A percentile compares a stretch with the other conserved stretches of the same genome.
Evolutionary conservation across 139 green algal species (phyloP).

Genomic region (Gonium pectorale): DNA sequence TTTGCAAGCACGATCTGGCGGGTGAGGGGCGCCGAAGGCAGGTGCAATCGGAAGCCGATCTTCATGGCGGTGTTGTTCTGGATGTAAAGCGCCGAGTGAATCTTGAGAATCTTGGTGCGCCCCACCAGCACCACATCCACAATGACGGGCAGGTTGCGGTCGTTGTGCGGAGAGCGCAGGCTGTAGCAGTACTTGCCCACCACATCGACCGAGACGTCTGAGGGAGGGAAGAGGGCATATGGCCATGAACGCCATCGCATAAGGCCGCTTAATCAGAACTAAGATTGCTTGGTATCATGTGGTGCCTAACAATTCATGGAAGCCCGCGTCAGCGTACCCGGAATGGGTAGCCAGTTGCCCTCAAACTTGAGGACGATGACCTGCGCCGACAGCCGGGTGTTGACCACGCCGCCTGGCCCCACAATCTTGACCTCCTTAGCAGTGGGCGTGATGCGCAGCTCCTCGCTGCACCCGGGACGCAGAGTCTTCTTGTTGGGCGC

Average conservation of each 20-base stretch:
- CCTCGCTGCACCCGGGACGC: constrained; percentile 50
- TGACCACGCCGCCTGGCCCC: constrained; percentile 57
- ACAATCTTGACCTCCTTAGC: constrained; percentile 50
- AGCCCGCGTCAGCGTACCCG: constrained; percentile 64
- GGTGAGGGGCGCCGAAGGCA: constrained; percentile 68
- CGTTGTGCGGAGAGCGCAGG: constrained; percentile 71
- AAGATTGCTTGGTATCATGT: no score
- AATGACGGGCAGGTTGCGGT: constrained; percentile 72
- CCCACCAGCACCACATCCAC: constrained; percentile 87
- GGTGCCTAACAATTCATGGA: no score
- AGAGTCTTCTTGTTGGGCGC: constrained; percentile 35
- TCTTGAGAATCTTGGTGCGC: constrained; percentile 82
- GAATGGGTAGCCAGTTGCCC: constrained; percentile 86
- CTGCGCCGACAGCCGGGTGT: constrained; percentile 53
- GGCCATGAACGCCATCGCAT: no score
- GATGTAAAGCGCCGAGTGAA: constrained; percentile 81
- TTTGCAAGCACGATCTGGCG: constrained; percentile 26
- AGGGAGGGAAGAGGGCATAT: no score
- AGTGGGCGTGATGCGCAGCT: constrained; percentile 51
- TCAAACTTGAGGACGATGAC: constrained; percentile 88
- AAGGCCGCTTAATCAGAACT: no score
- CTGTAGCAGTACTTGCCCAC: constrained; percentile 93
- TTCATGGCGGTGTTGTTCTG: constrained; percentile 75
- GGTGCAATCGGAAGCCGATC: constrained; percentile 76
- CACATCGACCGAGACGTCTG: constrained; percentile 73